These are phyloP conservation scores for Fraxinus americana DNA, from an alignment of 257 asterid genomes.

Conservation along the genomic window DNA sequence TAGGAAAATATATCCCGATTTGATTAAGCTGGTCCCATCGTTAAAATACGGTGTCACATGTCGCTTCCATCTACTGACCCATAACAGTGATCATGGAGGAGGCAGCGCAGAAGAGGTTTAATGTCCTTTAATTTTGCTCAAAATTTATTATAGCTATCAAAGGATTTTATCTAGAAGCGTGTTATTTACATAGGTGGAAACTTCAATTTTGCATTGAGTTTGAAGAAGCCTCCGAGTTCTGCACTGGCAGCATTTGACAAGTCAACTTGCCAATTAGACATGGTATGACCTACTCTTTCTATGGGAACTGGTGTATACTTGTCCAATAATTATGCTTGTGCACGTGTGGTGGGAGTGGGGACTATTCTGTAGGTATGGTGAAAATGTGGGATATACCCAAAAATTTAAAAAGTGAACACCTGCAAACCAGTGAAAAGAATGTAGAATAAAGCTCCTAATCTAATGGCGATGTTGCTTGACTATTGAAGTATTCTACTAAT, in stretches of 20 bases:
- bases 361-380: constrained; percentile 7
- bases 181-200: constrained; percentile 76
- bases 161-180: constrained; percentile 27
- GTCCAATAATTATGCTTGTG: constrained; percentile 14
- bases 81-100: constrained; percentile 97
- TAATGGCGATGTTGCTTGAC: not conserved
- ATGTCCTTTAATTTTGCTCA: constrained; percentile 28
- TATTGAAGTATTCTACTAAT: not conserved
- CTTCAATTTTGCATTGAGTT: constrained; percentile 77
- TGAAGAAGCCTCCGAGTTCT: constrained; percentile 57
- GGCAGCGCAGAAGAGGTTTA: constrained; percentile 92
- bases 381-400: constrained; percentile 24
- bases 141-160: constrained; percentile 13
- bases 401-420: constrained; percentile 10
- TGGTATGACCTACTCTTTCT: constrained; percentile 51
- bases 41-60: too few species aligned
- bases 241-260: constrained; percentile 43
- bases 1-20: too few species aligned
- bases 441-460: not conserved
- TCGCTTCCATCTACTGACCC: too few species aligned
- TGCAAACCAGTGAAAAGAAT: constrained; percentile 2
- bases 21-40: too few species aligned
- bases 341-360: constrained; percentile 2
- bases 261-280: constrained; percentile 59
- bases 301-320: not conserved